Conservation (phyloP, 768 basidiomycete genomes). For the Boletus sp. region DNA sequence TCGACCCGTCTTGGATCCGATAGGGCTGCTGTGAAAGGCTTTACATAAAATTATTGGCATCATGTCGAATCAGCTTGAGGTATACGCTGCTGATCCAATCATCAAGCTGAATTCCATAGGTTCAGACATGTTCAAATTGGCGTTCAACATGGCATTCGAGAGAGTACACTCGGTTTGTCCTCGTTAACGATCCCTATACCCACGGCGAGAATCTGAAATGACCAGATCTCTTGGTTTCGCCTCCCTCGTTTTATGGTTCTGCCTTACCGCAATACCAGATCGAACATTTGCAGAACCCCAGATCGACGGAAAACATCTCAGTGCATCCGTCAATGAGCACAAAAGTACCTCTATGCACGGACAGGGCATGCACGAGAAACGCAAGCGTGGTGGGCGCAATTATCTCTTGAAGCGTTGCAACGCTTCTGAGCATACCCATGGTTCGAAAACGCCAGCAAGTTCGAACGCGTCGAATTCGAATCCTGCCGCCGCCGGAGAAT, state of each 20-base stretch:
- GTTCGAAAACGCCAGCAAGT: background rate
- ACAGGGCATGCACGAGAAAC: slow-evolving; percentile 10
- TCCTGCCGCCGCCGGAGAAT: background rate
- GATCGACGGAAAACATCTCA: slow-evolving; percentile 1
- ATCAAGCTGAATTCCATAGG: slow-evolving; percentile 18
- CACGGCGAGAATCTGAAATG: slow-evolving; percentile 10
- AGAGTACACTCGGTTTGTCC: background rate
- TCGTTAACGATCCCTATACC: background rate
- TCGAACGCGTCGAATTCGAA: background rate
- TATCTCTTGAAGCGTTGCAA: slow-evolving; percentile 18
- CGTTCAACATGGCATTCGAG: background rate
- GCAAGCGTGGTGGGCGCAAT: slow-evolving; percentile 15
- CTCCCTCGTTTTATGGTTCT: slow-evolving; percentile 13
- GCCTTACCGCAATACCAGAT: background rate
- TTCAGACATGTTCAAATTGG: background rate
- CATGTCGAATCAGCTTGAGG: background rate
- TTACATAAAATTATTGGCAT: background rate
- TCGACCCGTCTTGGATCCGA: background rate
- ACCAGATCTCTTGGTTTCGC: background rate
- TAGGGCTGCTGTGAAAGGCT: too few relatives aligned
- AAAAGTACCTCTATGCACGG: background rate
- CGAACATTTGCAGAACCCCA: slow-evolving; percentile 3
- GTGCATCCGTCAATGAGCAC: background rate
- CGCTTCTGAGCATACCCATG: slow-evolving; percentile 8
- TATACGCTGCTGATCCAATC: background rate